Percentiles rank a stretch among this genome's conserved stretches.
Conservation (phyloP, 768 basidiomycete species). For the Pholiota conissans region DNA sequence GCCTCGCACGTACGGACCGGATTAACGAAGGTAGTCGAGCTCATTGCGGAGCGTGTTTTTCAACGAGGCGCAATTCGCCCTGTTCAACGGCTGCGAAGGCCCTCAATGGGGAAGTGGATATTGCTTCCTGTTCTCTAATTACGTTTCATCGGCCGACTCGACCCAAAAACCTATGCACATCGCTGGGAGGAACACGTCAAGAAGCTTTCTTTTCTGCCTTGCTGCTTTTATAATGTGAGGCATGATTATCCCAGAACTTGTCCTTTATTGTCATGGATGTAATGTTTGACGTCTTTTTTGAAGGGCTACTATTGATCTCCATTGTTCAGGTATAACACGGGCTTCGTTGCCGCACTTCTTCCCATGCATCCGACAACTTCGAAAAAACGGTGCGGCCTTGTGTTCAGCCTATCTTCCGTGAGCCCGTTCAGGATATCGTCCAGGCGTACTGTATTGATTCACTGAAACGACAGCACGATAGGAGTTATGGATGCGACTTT, state of each 20-base stretch:
- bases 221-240: neutral
- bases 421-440: neutral
- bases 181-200: conserved; percentile 9
- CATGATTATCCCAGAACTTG: neutral
- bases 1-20: conserved; percentile 3
- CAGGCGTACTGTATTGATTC: neutral
- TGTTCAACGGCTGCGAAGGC: conserved; percentile 2
- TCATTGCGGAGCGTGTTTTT: conserved; percentile 6
- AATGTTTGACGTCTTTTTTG: neutral
- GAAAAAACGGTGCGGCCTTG: no score
- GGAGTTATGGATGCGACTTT: neutral
- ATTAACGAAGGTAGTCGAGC: neutral
- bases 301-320: neutral
- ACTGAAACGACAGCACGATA: neutral
- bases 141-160: conserved; percentile 22
- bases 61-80: conserved; percentile 2
- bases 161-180: neutral
- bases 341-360: neutral
- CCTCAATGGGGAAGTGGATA: conserved; percentile 13
- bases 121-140: conserved; percentile 15
- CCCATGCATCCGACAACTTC: neutral
- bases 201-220: neutral
- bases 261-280: neutral
- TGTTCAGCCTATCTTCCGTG: no score
- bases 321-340: neutral